Evolutionary conservation across 192 early-diverging fungal genomes (phyloP).

Genomic region (Linderina pennispora): DNA sequence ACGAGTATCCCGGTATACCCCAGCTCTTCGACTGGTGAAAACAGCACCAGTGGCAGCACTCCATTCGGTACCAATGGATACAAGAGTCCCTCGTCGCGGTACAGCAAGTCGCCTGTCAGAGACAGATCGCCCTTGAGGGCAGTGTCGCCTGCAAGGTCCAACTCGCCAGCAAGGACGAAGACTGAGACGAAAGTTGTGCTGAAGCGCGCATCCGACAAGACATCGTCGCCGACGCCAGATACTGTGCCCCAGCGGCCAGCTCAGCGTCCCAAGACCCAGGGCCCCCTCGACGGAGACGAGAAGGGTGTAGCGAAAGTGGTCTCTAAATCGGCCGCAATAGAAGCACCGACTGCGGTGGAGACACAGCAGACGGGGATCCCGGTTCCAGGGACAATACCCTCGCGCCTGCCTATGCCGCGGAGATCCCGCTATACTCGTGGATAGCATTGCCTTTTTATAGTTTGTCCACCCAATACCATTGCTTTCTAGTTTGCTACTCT

Average conservation of each 20-base stretch:
- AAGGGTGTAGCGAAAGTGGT: background rate
- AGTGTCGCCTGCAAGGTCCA: no score
- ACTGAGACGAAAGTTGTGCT: background rate
- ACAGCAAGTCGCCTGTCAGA: background rate
- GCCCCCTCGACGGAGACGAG: background rate
- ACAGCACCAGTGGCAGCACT: background rate
- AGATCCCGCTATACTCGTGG: constrained; percentile 18
- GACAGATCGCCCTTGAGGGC: background rate
- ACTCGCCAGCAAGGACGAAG: background rate
- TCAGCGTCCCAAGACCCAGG: constrained; percentile 8
- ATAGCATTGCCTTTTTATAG: no score
- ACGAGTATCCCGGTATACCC: constrained; percentile 11
- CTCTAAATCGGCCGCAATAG: background rate
- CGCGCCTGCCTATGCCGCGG: constrained; percentile 18
- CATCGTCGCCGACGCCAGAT: constrained; percentile 4
- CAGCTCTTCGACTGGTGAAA: background rate
- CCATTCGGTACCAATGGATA: background rate
- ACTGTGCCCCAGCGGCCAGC: constrained; percentile 4
- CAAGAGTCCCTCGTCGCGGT: background rate
- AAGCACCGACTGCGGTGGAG: background rate
- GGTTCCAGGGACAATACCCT: constrained; percentile 5
- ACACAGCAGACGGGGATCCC: constrained; percentile 1
- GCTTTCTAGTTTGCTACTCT: background rate
- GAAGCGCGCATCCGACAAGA: constrained; percentile 28
- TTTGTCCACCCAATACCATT: no score